A percentile compares a stretch with the other conserved stretches of the same genome.
These are phyloP conservation scores for Aquilaria sinensis DNA, from an alignment of 345 rosid species.

Conservation along the genomic window DNA sequence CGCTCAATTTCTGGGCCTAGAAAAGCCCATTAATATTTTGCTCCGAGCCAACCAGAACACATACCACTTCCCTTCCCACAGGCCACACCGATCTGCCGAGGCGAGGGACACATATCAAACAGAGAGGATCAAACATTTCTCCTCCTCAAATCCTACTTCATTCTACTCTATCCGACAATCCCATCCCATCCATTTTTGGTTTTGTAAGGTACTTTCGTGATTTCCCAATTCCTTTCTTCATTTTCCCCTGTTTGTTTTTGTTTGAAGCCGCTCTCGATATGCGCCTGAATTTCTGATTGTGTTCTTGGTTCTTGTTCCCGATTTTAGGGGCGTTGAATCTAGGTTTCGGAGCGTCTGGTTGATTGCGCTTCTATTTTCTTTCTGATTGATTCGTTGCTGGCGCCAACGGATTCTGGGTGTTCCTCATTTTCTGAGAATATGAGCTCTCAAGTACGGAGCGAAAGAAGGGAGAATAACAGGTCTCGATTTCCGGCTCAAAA, in stretches of 20 bases:
- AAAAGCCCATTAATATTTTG: not conserved
- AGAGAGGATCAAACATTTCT: not conserved
- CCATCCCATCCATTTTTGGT: too few relatives aligned
- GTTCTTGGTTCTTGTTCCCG: not conserved
- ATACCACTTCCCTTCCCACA: too few relatives aligned
- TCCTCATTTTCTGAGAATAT: constrained; percentile 23
- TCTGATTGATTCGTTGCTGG: too few relatives aligned
- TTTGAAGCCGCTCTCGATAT: constrained; percentile 6
- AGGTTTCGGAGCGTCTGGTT: not conserved
- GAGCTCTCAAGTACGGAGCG: constrained; percentile 56
- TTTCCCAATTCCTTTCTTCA: not conserved
- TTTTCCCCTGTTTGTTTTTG: too few relatives aligned
- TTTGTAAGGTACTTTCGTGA: too few relatives aligned
- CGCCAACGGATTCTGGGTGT: not conserved
- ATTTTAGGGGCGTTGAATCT: constrained; percentile 2
- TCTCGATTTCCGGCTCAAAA: constrained; percentile 28
- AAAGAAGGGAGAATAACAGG: constrained; percentile 39
- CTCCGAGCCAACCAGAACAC: too few relatives aligned
- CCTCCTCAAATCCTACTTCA: not conserved
- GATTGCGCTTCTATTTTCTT: not conserved
- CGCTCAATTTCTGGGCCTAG: too few relatives aligned
- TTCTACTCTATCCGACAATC: too few relatives aligned
- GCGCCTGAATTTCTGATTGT: not conserved
- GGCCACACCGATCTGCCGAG: too few relatives aligned
- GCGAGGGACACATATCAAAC: too few relatives aligned